Conservation (phyloP, 2,329 filamentous ascomycete species). For the Colletotrichum cereale region DNA sequence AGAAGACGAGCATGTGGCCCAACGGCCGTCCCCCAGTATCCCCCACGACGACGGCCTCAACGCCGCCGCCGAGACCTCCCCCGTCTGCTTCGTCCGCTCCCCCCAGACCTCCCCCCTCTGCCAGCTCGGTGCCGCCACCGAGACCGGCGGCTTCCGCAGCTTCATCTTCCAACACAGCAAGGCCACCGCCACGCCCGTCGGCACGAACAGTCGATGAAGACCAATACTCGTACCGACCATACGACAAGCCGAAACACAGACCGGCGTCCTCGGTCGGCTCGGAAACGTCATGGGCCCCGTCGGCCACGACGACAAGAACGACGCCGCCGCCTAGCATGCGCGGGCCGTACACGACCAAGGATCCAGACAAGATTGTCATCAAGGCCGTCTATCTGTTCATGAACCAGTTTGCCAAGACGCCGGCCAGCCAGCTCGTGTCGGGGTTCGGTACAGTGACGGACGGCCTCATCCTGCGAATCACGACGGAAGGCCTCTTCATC, state of each 20-base stretch:
- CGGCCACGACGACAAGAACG: conserved; percentile 85
- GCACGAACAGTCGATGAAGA: conserved; percentile 75
- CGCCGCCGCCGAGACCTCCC: conserved; percentile 54
- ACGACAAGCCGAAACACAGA: conserved; percentile 76
- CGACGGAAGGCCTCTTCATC: conserved; percentile 94
- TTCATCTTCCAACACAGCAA: conserved; percentile 43
- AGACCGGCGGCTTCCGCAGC: conserved; percentile 45
- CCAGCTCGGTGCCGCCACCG: conserved; percentile 40
- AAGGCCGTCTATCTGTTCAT: conserved; percentile 93
- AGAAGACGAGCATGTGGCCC: conserved; percentile 79
- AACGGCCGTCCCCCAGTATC: conserved; percentile 66
- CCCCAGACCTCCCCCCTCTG: conserved; percentile 41
- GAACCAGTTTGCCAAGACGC: conserved; percentile 88
- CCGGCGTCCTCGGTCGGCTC: conserved; percentile 78
- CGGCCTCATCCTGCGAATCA: conserved; percentile 90
- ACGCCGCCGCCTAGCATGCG: conserved; percentile 85
- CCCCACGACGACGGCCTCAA: conserved; percentile 47
- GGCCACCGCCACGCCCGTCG: conserved; percentile 60
- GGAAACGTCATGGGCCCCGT: conserved; percentile 88
- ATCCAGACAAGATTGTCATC: conserved; percentile 96
- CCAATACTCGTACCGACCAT: conserved; percentile 80
- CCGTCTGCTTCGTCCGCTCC: conserved; percentile 40
- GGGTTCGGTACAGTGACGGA: conserved; percentile 90
- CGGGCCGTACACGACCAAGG: conserved; percentile 85
- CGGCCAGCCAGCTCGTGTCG: conserved; percentile 88